phyloP scores from a whole-genome alignment of 768 basidiomycete genomes.

The Podaxis sp. region DNA sequence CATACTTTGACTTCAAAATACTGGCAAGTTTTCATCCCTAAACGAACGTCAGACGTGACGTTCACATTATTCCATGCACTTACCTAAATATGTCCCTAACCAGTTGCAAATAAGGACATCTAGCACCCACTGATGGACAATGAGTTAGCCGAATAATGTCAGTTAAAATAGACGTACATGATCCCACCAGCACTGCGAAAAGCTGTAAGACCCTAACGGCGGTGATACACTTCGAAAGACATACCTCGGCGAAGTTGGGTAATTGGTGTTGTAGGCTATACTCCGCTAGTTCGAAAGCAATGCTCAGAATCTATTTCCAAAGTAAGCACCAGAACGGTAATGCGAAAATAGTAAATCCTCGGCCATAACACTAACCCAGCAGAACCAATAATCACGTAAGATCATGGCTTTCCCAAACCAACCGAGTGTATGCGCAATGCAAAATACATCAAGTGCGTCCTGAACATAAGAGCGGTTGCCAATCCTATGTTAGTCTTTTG shows the following conservation, averaged over 20 bases:
- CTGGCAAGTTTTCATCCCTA: constrained; percentile 85
- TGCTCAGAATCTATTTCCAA: constrained; percentile 66
- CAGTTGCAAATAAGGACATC: constrained; percentile 88
- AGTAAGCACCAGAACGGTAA: constrained; percentile 14
- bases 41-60: constrained; percentile 17
- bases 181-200: constrained; percentile 83
- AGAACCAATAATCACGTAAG: constrained; percentile 90
- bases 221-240: constrained; percentile 19
- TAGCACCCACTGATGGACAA: constrained; percentile 64
- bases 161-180: constrained; percentile 50
- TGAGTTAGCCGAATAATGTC: constrained; percentile 9
- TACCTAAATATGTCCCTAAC: constrained; percentile 80
- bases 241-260: constrained; percentile 83
- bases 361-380: constrained; percentile 57
- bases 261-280: constrained; percentile 86
- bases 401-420: constrained; percentile 94
- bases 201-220: constrained; percentile 13
- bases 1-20: constrained; percentile 83
- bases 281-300: constrained; percentile 86
- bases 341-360: constrained; percentile 1
- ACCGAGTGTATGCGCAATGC: constrained; percentile 77
- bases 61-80: constrained; percentile 16
- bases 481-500: not conserved
- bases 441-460: constrained; percentile 85
- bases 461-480: constrained; percentile 22